Evolutionary conservation across 1,139 yeast genomes (phyloP).

Genomic region (Yamadazyma oceani): DNA sequence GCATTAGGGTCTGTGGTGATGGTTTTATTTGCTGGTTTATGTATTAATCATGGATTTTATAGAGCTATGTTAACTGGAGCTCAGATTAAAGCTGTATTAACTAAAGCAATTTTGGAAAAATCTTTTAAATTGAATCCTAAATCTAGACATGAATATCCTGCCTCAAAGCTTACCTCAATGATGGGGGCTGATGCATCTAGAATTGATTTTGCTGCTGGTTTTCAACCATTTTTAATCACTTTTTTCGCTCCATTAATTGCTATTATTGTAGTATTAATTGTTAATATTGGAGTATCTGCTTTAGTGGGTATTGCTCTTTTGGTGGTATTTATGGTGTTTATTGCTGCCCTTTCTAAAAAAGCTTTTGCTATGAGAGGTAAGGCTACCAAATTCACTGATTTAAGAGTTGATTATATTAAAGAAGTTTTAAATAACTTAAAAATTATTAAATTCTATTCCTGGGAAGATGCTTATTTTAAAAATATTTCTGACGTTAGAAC

Average conservation of each 20-base stretch:
- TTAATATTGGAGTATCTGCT: slow-evolving; percentile 35
- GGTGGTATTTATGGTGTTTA: slow-evolving; percentile 23
- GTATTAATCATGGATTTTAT: slow-evolving; percentile 20
- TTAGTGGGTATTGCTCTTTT: slow-evolving; percentile 35
- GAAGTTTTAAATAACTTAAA: slow-evolving; percentile 38
- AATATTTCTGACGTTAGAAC: slow-evolving; percentile 48
- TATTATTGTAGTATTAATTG: slow-evolving; percentile 31
- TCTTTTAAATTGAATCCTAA: slow-evolving; percentile 62
- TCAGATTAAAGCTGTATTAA: slow-evolving; percentile 62
- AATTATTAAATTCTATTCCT: slow-evolving; percentile 48
- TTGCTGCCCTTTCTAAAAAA: slow-evolving; percentile 23
- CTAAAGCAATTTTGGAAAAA: slow-evolving; percentile 66
- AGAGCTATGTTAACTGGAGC: slow-evolving; percentile 50
- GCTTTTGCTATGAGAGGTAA: slow-evolving; percentile 27
- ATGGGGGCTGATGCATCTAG: slow-evolving; percentile 39
- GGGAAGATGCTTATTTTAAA: slow-evolving; percentile 65
- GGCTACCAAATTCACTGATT: slow-evolving; percentile 34
- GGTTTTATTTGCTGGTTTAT: slow-evolving; percentile 32
- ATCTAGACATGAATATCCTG: slow-evolving; percentile 58
- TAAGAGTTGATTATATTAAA: slow-evolving; percentile 32
- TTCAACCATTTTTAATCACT: slow-evolving; percentile 28
- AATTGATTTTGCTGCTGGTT: slow-evolving; percentile 35
- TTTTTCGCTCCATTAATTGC: slow-evolving; percentile 31
- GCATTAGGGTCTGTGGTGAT: slow-evolving; percentile 31
- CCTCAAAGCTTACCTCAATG: slow-evolving; percentile 64